Evolutionary conservation across 1,139 yeast genomes (phyloP).

Genomic region (Scheffersomyces stambukii): DNA sequence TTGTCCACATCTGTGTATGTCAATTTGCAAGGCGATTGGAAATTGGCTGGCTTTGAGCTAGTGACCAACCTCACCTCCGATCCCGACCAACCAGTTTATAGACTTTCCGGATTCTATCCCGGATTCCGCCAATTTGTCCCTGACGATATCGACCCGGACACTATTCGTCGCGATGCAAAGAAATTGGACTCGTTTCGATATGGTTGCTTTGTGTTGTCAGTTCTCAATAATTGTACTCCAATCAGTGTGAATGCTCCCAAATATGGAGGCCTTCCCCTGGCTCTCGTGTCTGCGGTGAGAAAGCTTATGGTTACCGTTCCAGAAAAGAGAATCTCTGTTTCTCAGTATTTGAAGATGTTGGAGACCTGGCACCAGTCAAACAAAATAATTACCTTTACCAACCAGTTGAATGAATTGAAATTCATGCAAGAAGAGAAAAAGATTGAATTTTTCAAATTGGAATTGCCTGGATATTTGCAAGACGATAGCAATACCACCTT

Average conservation of each 20-base stretch:
- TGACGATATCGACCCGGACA: slow-evolving; percentile 6
- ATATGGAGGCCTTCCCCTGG: slow-evolving; percentile 6
- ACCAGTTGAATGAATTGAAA: slow-evolving; percentile 49
- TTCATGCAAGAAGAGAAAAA: slow-evolving; percentile 50
- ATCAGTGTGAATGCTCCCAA: slow-evolving; percentile 1
- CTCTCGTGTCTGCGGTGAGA: slow-evolving; percentile 6
- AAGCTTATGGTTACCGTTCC: slow-evolving; percentile 7
- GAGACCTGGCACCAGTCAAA: slow-evolving; percentile 37
- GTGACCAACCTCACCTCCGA: slow-evolving; percentile 50
- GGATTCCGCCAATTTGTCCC: slow-evolving; percentile 1
- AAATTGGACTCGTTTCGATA: slow-evolving; percentile 63
- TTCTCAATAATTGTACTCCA: slow-evolving; percentile 22
- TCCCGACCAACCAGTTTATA: slow-evolving; percentile 45
- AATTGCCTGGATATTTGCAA: slow-evolving; percentile 26
- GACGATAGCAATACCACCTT: slow-evolving; percentile 20
- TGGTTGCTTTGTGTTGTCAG: slow-evolving; percentile 51
- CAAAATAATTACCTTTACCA: slow-evolving; percentile 42
- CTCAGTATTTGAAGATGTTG: slow-evolving; percentile 47
- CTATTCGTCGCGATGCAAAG: slow-evolving; percentile 34
- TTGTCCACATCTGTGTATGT: slow-evolving; percentile 49
- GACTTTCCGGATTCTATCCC: slow-evolving; percentile 15
- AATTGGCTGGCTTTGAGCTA: slow-evolving; percentile 77
- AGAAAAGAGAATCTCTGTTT: slow-evolving; percentile 45
- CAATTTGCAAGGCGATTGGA: slow-evolving; percentile 74
- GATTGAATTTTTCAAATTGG: slow-evolving; percentile 47